Conservation (phyloP, 768 basidiomycete genomes). For the Russula sp. region DNA sequence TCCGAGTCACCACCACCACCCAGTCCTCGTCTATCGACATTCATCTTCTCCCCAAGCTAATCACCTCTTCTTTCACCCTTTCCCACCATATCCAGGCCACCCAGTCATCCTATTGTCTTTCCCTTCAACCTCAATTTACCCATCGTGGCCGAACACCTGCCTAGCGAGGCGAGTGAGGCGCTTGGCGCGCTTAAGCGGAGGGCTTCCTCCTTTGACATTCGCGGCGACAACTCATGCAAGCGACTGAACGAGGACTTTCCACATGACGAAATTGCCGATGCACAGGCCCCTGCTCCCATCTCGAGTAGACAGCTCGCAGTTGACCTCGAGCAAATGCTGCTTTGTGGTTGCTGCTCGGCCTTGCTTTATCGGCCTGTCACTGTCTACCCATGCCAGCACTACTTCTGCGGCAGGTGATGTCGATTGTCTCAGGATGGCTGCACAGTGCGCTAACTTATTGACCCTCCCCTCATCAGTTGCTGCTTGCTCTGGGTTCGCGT, state of each 20-base stretch:
- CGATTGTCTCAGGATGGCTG: background rate
- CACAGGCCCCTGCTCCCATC: slow-evolving; percentile 17
- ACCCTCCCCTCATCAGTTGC: slow-evolving; percentile 44
- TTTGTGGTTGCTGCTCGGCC: slow-evolving; percentile 84
- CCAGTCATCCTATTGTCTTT: slow-evolving; percentile 36
- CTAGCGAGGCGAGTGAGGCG: slow-evolving; percentile 5
- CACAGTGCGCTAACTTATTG: background rate
- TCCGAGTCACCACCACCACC: too few species aligned
- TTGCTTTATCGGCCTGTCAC: slow-evolving; percentile 78
- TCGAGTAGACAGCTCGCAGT: slow-evolving; percentile 42
- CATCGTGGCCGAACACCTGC: background rate
- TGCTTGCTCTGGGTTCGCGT: slow-evolving; percentile 80
- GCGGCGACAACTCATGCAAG: slow-evolving; percentile 15
- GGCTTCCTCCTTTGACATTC: slow-evolving; percentile 18
- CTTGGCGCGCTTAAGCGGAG: slow-evolving; percentile 21
- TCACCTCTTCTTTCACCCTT: background rate
- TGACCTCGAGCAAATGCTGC: slow-evolving; percentile 65
- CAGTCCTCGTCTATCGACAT: background rate
- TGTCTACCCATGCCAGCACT: slow-evolving; percentile 82
- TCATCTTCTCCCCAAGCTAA: background rate
- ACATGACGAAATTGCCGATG: slow-evolving; percentile 5
- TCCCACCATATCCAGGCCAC: background rate
- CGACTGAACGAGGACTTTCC: slow-evolving; percentile 23
- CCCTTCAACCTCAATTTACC: slow-evolving; percentile 31
- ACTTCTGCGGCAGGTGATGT: slow-evolving; percentile 81